A percentile compares a stretch with the other conserved stretches of the same genome.
These are phyloP conservation scores for Aechmea fasciata DNA, from an alignment of 176 grass and related monocot genomes.

Conservation along the genomic window DNA sequence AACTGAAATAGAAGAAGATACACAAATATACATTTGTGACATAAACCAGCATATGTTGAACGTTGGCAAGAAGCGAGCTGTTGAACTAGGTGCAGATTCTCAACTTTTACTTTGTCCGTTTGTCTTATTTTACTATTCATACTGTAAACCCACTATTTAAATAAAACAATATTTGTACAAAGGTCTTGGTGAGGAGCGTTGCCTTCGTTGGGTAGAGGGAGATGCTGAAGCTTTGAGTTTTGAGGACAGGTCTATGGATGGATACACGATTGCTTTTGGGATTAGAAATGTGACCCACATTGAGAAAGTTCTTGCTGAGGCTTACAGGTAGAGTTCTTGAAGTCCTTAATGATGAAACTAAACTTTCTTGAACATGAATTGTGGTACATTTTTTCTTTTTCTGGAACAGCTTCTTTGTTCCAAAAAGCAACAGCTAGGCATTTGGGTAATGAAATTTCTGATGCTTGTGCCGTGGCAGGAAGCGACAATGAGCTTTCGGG, in stretches of 20 bases:
- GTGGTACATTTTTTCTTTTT: too few species aligned
- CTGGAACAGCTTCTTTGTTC: too few species aligned
- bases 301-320: conserved; percentile 80
- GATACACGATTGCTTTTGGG: conserved; percentile 87
- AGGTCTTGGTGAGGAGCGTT: conserved; percentile 43
- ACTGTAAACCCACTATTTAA: conserved; percentile 4
- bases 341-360: background rate
- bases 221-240: conserved; percentile 90
- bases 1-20: conserved; percentile 59
- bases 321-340: conserved; percentile 48
- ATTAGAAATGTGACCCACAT: conserved; percentile 95
- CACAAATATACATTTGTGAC: conserved; percentile 79
- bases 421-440: too few species aligned
- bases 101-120: background rate
- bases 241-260: conserved; percentile 85
- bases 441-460: too few species aligned
- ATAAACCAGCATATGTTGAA: conserved; percentile 93
- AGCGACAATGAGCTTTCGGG: too few species aligned
- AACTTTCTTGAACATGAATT: too few species aligned
- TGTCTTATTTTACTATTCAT: background rate
- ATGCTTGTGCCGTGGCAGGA: too few species aligned
- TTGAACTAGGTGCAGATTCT: conserved; percentile 56
- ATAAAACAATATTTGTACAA: conserved; percentile 12
- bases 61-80: conserved; percentile 73
- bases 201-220: conserved; percentile 74